Percentiles rank a stretch among this genome's conserved stretches.
phyloP scores from a whole-genome alignment of 768 basidiomycete species.

The Megacollybia marginata region DNA sequence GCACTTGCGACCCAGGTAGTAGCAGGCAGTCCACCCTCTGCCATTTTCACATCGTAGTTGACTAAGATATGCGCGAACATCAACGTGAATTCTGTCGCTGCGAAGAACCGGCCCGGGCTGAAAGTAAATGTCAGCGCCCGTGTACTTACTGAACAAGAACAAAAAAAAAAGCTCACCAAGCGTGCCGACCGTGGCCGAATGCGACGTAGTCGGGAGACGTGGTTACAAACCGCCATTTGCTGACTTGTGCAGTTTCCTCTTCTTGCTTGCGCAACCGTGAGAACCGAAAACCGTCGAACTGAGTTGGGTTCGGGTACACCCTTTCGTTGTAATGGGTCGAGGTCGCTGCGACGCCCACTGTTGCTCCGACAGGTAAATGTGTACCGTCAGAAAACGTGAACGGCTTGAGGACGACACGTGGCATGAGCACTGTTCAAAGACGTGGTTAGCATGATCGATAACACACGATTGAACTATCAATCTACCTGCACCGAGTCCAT shows the following conservation, averaged over 20 bases:
- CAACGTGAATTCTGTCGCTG: conserved; percentile 19
- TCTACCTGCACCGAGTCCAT: conserved; percentile 9
- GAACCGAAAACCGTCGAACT: not conserved
- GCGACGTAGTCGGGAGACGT: not conserved
- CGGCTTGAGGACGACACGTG: conserved; percentile 22
- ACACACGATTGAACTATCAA: not conserved
- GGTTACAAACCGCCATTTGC: conserved; percentile 2
- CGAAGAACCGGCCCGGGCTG: conserved; percentile 24
- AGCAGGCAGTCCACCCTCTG: conserved; percentile 24
- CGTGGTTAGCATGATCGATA: not conserved
- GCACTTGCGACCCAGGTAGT: conserved; percentile 17
- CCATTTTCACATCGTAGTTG: conserved; percentile 23
- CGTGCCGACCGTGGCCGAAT: conserved; percentile 1
- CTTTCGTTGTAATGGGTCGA: conserved; percentile 23
- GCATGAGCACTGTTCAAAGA: conserved; percentile 3
- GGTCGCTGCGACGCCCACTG: conserved; percentile 12
- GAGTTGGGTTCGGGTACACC: not conserved
- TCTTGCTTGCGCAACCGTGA: not conserved
- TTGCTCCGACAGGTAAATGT: conserved; percentile 22
- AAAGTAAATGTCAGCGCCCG: not conserved
- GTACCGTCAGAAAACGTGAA: conserved; percentile 29
- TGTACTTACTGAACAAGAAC: not conserved
- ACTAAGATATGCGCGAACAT: conserved; percentile 20
- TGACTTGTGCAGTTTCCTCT: not conserved
- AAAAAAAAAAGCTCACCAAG: conserved; percentile 1